Percentiles rank a stretch among this genome's conserved stretches.
Conservation (phyloP, 805 yeast species). For the Candida coleopterorum region DNA sequence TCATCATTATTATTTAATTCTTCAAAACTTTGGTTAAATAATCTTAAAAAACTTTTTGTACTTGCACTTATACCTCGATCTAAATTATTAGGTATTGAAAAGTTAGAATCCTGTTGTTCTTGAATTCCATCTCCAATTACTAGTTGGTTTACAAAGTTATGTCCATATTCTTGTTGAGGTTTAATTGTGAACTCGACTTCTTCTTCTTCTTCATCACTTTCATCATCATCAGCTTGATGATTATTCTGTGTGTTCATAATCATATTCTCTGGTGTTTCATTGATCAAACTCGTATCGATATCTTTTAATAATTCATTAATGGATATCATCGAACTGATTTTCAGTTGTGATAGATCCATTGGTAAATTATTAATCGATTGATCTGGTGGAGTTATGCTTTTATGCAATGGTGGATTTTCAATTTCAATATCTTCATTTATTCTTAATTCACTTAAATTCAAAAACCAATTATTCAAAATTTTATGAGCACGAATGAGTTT, state of each 20-base stretch:
- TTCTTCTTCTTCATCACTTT: slow-evolving; percentile 9
- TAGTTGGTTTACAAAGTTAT: slow-evolving; percentile 4
- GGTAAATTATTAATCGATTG: neutral
- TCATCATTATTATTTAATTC: neutral
- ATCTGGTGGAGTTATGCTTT: neutral
- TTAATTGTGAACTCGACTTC: slow-evolving; percentile 6
- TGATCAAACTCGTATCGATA: slow-evolving; percentile 1
- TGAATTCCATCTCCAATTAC: no score
- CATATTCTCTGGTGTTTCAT: neutral
- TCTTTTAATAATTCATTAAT: slow-evolving; percentile 8
- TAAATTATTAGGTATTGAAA: slow-evolving; percentile 1
- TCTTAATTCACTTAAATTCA: slow-evolving; percentile 12
- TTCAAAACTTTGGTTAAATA: slow-evolving; percentile 3
- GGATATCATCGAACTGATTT: slow-evolving; percentile 3
- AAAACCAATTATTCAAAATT: slow-evolving; percentile 22
- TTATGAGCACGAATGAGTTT: slow-evolving; percentile 21
- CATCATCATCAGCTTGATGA: slow-evolving; percentile 10
- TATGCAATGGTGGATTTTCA: neutral
- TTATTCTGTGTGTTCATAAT: neutral
- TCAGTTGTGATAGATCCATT: slow-evolving; percentile 3
- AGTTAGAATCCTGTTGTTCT: neutral
- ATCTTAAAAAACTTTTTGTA: slow-evolving; percentile 7
- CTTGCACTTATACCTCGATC: slow-evolving; percentile 7
- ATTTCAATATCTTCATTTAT: neutral
- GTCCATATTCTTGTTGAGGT: slow-evolving; percentile 9